Base-by-base conservation (phyloP, 345 rosid species). In the Eucalyptus erythrocorys region DNA sequence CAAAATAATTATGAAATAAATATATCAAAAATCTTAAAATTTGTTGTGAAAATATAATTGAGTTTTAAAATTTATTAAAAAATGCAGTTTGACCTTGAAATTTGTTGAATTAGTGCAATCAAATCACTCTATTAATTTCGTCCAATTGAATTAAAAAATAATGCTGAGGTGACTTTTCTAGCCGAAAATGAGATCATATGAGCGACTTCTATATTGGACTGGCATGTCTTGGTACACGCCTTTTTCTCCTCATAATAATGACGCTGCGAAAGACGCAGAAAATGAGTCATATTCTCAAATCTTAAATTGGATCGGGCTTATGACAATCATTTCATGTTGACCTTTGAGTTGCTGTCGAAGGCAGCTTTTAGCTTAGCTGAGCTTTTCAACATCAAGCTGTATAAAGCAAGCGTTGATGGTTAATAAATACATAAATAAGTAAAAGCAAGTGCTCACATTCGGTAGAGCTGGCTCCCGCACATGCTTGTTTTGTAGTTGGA, bases 11-110 rank as follows among this genome's bases (percentile, higher is more conserved):
- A 76, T 19, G 14, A 4, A 32, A 13, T n/a, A 64, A 71, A 1
- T 3, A 0, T 2, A 3, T 10, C 2, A 34, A 0, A 37, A 76
- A 21, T 19, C 2, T 6, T 37, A 40, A 17, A 76, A 76, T 2
- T 2, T 40, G 3, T 21, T 1, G 1, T 13, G 2, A 37, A 76
- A 19, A 3, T 76, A 5, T 3, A 76, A 19, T 21, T 10, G 1
- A 76, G 1, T 76, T 5, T 2, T 37, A 37, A 37, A 34, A 34
- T 21, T 10, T 37, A 19, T 34, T 1, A 68, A 66, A 71, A 19
- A 5, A 1, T 37, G 2, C 8, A 37, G 4, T 37, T 8, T 9
- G 2, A 40, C 24, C 1, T 21, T 37, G 10, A 37, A 19, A 76
- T 4, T 11, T 76, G 4, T 40, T 13, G 2, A 37, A 19, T 6